Evolutionary conservation across 2,329 filamentous ascomycete species (phyloP).

Genomic region (Calonectria leucothoes): DNA sequence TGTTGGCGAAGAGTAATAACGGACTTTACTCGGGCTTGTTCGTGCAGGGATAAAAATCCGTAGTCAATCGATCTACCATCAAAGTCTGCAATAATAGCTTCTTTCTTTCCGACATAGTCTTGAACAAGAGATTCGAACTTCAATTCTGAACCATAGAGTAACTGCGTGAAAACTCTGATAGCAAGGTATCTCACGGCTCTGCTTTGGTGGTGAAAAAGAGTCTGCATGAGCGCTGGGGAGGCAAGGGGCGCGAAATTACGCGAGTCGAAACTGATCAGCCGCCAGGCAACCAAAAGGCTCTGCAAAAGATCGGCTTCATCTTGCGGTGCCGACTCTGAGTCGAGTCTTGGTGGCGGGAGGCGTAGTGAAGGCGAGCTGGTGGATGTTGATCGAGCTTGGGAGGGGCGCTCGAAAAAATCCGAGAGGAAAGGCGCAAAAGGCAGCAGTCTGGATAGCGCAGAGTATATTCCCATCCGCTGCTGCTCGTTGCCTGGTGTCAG

Average conservation of each 20-base stretch:
- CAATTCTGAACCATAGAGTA: constrained; percentile 82
- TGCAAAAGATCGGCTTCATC: constrained; percentile 41
- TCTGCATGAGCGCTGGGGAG: constrained; percentile 74
- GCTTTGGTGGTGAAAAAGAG: constrained; percentile 71
- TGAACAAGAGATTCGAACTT: constrained; percentile 79
- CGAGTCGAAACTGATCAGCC: constrained; percentile 82
- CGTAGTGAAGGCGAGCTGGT: constrained; percentile 40
- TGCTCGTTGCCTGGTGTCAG: constrained; percentile 55
- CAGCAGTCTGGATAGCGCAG: constrained; percentile 82
- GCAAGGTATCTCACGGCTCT: constrained; percentile 81
- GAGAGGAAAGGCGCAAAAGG: constrained; percentile 86
- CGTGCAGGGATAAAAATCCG: constrained; percentile 73
- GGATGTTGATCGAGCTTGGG: constrained; percentile 25
- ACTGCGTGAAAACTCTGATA: constrained; percentile 82
- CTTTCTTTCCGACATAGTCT: constrained; percentile 70
- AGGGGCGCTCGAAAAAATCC: constrained; percentile 69
- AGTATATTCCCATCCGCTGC: constrained; percentile 62
- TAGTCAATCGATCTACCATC: constrained; percentile 85
- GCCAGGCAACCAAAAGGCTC: constrained; percentile 68
- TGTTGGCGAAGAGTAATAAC: constrained; percentile 56
- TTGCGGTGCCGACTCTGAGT: constrained; percentile 40
- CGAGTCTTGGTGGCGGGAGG: constrained; percentile 45
- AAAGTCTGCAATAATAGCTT: constrained; percentile 75
- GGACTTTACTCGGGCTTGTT: constrained; percentile 64
- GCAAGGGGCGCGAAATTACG: constrained; percentile 74